Percentiles rank a stretch among this genome's conserved stretches.
phyloP scores from a whole-genome alignment of 495 filamentous ascomycete species.

The Chaetomium fimeti region DNA sequence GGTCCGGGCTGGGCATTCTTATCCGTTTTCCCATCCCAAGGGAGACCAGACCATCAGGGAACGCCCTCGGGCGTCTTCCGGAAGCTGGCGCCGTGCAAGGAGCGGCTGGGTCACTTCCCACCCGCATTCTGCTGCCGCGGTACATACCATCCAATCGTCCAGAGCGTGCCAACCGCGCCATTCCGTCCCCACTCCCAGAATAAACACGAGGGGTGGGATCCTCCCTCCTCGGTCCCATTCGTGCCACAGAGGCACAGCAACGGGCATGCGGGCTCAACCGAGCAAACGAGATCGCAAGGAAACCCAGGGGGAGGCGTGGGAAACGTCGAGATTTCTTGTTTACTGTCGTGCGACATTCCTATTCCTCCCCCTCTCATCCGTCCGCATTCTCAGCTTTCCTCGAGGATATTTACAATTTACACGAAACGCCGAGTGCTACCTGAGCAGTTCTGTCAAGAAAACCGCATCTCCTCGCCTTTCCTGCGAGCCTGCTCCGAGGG shows the following conservation, averaged over 20 bases:
- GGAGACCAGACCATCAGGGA: conserved; percentile 3
- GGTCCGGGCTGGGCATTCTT: conserved; percentile 18
- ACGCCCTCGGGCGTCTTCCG: conserved; percentile 23
- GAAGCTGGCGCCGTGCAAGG: conserved; percentile 10
- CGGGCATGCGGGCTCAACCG: conserved; percentile 4
- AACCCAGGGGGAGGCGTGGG: conserved; percentile 8
- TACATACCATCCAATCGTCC: neutral
- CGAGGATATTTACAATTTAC: too few relatives aligned
- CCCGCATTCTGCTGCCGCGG: neutral
- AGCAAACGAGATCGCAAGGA: neutral
- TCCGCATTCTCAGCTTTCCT: neutral
- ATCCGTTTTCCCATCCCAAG: neutral
- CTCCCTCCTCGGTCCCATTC: neutral
- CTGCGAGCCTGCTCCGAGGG: too few relatives aligned
- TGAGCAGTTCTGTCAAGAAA: too few relatives aligned
- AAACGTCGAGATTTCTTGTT: neutral
- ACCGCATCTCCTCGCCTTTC: too few relatives aligned
- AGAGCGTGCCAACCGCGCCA: neutral
- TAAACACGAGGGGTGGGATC: conserved; percentile 22
- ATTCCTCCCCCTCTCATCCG: neutral
- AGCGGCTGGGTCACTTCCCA: conserved; percentile 6
- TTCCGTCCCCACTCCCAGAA: conserved; percentile 10
- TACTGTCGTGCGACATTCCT: neutral
- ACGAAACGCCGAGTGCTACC: neutral
- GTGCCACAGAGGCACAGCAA: neutral